Conservation (phyloP, 352 stramenopile genomes). For the Pythium biforme region DNA sequence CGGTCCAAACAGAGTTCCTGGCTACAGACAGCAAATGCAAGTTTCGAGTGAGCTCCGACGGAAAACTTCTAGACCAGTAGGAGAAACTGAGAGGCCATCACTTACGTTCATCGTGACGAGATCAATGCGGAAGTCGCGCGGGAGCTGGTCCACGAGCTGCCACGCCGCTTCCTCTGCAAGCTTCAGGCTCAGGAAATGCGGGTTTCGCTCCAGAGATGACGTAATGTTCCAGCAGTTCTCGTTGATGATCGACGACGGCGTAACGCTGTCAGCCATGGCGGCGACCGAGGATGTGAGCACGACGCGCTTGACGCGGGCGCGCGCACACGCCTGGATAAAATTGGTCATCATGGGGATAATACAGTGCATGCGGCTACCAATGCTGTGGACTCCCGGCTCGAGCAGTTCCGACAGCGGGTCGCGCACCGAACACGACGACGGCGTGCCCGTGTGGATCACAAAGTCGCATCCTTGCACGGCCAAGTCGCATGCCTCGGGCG, state of each 20-base stretch:
- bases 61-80: neutral
- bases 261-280: constrained; percentile 81
- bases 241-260: constrained; percentile 76
- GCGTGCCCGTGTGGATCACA: constrained; percentile 88
- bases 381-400: constrained; percentile 84
- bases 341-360: constrained; percentile 93
- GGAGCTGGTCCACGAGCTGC: constrained; percentile 86
- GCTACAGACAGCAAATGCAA: too few species aligned
- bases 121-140: constrained; percentile 77
- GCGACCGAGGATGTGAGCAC: constrained; percentile 85
- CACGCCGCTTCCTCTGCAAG: constrained; percentile 84
- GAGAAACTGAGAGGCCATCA: neutral
- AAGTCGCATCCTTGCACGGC: constrained; percentile 88
- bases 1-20: constrained; percentile 79
- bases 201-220: constrained; percentile 81
- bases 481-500: constrained; percentile 83
- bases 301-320: constrained; percentile 76
- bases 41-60: too few species aligned
- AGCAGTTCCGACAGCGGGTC: constrained; percentile 83
- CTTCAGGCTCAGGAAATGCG: constrained; percentile 87
- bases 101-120: constrained; percentile 86
- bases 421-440: constrained; percentile 83
- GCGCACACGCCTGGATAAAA: constrained; percentile 86
- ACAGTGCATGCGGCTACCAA: constrained; percentile 88
- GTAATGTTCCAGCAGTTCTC: constrained; percentile 86